Conservation (phyloP, 768 basidiomycete species). For the Suillus subluteus region DNA sequence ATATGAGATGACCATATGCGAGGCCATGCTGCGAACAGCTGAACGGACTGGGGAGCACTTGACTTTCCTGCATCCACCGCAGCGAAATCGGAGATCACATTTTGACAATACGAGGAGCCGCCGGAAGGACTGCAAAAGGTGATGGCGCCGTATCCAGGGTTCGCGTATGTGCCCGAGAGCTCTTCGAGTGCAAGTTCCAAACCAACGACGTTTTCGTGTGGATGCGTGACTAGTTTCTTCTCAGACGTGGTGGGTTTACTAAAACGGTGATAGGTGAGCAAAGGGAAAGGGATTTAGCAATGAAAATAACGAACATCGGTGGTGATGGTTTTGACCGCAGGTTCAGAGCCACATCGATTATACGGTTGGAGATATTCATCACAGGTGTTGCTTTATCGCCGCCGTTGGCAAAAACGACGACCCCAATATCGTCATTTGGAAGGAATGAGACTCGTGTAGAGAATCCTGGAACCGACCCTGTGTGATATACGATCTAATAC, state of each 20-base stretch:
- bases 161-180: constrained; percentile 40
- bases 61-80: constrained; percentile 23
- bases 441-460: no score
- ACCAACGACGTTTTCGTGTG: no score
- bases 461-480: no score
- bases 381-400: no score
- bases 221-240: not conserved
- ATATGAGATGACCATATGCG: constrained; percentile 43
- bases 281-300: not conserved
- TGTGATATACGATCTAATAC: no score
- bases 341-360: constrained; percentile 30
- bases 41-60: not conserved
- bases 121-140: constrained; percentile 37
- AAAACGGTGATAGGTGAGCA: not conserved
- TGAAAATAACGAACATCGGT: constrained; percentile 14
- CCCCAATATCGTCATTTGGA: no score
- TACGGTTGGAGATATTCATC: constrained; percentile 14
- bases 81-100: constrained; percentile 32
- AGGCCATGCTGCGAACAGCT: constrained; percentile 37
- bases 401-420: no score
- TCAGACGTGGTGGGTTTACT: not conserved
- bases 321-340: constrained; percentile 5
- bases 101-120: constrained; percentile 25
- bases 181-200: constrained; percentile 8
- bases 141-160: constrained; percentile 42